Conservation (phyloP, 1,284 basidiomycete species). For the Hymenochaete sp. region DNA sequence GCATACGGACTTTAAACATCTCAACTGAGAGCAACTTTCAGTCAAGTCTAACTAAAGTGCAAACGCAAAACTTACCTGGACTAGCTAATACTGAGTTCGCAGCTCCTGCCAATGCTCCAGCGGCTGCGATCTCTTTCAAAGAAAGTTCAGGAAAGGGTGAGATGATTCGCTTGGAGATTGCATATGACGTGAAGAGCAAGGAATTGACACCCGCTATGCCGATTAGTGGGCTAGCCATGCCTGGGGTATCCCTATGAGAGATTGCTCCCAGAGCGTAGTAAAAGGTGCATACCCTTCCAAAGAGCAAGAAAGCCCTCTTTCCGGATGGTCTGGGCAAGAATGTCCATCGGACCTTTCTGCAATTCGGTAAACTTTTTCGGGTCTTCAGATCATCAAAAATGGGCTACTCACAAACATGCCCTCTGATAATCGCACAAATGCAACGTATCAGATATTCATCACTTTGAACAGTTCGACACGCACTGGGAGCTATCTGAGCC, state of each 20-base stretch:
- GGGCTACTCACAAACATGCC: conserved; percentile 66
- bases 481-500: conserved; percentile 72
- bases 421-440: conserved; percentile 35
- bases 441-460: too few species aligned
- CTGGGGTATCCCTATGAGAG: conserved; percentile 30
- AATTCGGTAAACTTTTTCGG: background rate
- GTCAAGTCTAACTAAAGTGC: background rate
- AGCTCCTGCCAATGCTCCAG: conserved; percentile 88
- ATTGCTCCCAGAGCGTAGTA: background rate
- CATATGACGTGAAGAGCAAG: conserved; percentile 87
- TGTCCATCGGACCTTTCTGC: conserved; percentile 90
- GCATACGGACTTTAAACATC: conserved; percentile 96
- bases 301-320: conserved; percentile 87
- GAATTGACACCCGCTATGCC: conserved; percentile 98
- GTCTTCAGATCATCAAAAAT: background rate
- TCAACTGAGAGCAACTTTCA: conserved; percentile 42
- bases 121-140: conserved; percentile 71
- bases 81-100: conserved; percentile 82
- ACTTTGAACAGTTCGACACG: conserved; percentile 14
- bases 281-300: conserved; percentile 66
- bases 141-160: conserved; percentile 82
- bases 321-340: conserved; percentile 67
- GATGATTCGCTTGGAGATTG: conserved; percentile 70
- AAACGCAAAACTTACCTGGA: conserved; percentile 49
- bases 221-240: conserved; percentile 84